Evolutionary conservation across 2,329 filamentous ascomycete species (phyloP), one percentile per base, ranked within the genome.

Genomic region (Aspergillus sp.): DNA sequence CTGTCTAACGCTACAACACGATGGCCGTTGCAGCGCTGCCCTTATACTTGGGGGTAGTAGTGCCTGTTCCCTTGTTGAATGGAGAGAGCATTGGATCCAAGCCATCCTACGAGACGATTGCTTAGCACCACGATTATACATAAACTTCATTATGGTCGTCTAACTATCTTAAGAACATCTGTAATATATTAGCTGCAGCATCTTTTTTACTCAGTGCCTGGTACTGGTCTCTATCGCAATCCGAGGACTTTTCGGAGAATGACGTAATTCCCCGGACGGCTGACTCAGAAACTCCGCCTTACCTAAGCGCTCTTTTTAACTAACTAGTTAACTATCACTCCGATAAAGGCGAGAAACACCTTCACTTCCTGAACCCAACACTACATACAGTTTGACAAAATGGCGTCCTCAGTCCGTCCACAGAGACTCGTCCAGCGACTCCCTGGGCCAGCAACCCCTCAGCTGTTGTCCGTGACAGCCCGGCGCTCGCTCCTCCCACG

Each of bases 371-470:
- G 26, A 30, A 30, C 40, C 17, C 11, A 20, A 22, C 16, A 42
- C 40, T 3, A 9, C 40, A 42, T 14, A 13, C 38, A 17, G 10
- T 13, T 20, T 11, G 36, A 48, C 13, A 45, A 44, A 14, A 52
- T 61, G 59, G 19, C 51, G 7, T 14, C 48, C 7, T 48, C 55
- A 4, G 2, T 59, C 14, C 59, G 55, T 32, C 43, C 51, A 5
- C 59, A 55, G 40, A 50, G 53, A 24, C 52, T 54, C 11, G n/a
- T 54, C 17, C 52, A 49, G 22, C 52, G 49, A 19, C 51, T 56
- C 33, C 51, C 50, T 8, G 40, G 11, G 5, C 40, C 49, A 30
- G 13, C 51, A 20, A 45, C 36, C 7, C 20, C 47, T 19, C 33
- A 49, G 14, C 20, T 51, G 9, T 20, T 51, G 9, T 20, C 55